These are phyloP conservation scores for Teratosphaeria pseudoeucalypti DNA, from an alignment of 2,329 filamentous ascomycete genomes.

Conservation along the genomic window DNA sequence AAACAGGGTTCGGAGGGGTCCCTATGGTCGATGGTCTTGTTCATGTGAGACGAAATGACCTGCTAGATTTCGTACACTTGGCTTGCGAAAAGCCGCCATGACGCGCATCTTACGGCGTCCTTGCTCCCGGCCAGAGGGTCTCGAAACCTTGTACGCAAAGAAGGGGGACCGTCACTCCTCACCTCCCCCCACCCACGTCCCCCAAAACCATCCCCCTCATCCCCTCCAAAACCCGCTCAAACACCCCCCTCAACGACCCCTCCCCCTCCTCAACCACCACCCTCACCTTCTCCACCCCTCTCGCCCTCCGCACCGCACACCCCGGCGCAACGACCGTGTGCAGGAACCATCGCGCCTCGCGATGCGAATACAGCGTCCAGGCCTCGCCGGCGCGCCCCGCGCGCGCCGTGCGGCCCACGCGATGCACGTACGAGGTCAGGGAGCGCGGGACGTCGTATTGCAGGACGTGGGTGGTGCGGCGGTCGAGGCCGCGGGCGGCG, in stretches of 20 bases:
- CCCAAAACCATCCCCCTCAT: slow-evolving; percentile 51
- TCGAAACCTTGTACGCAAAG: not conserved
- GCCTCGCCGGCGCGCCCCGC: slow-evolving; percentile 66
- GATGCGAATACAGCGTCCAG: slow-evolving; percentile 76
- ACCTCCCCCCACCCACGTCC: slow-evolving; percentile 8
- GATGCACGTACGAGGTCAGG: slow-evolving; percentile 76
- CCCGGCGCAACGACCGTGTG: slow-evolving; percentile 58
- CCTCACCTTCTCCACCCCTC: slow-evolving; percentile 32
- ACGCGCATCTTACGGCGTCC: no score
- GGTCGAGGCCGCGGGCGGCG: slow-evolving; percentile 82
- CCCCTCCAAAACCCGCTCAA: slow-evolving; percentile 47
- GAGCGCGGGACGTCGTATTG: slow-evolving; percentile 88
- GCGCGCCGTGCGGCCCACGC: slow-evolving; percentile 81
- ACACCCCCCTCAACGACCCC: slow-evolving; percentile 27
- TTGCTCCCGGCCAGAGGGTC: not conserved
- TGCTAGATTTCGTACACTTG: no score
- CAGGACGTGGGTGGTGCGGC: slow-evolving; percentile 69
- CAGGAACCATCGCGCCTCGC: slow-evolving; percentile 87
- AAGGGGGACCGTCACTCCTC: not conserved
- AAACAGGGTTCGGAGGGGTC: no score
- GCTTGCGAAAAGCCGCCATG: no score
- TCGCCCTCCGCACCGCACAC: slow-evolving; percentile 38
- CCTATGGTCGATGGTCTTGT: no score
- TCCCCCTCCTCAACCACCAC: slow-evolving; percentile 2
- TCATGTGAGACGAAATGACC: no score